Conservation (phyloP, 768 basidiomycete species). For the Scleroderma bovista region DNA sequence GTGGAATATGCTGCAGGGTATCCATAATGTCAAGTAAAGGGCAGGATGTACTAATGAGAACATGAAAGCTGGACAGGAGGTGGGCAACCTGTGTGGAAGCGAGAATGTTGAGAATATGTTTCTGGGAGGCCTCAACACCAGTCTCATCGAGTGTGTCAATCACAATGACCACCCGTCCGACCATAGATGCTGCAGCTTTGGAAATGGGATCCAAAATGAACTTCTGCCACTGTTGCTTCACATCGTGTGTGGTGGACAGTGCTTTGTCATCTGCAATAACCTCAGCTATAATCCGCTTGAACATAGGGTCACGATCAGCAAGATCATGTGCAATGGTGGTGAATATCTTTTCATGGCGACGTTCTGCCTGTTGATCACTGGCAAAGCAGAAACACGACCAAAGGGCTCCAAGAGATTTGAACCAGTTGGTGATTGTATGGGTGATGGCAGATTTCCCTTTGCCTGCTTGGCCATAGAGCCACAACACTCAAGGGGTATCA, state of each 20-base stretch:
- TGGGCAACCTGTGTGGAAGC: background rate
- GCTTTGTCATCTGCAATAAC: background rate
- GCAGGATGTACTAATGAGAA: background rate
- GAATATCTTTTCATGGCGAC: conserved; percentile 6
- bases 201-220: background rate
- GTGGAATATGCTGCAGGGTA: no score
- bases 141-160: background rate
- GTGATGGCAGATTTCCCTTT: no score
- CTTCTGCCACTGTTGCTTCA: background rate
- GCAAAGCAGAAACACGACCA: conserved; percentile 18
- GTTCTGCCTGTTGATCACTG: background rate
- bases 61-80: background rate
- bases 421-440: no score
- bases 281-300: background rate
- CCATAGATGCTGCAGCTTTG: background rate
- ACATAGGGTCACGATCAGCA: conserved; percentile 9
- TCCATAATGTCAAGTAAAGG: no score
- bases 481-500: background rate
- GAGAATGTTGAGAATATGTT: background rate
- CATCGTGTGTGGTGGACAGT: background rate
- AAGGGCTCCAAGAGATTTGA: conserved; percentile 7
- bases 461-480: background rate
- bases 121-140: background rate
- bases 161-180: background rate
- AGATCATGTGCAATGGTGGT: conserved; percentile 6